Base-by-base conservation (phyloP, 345 rosid genomes). In the Euphorbia tirucalli region DNA sequence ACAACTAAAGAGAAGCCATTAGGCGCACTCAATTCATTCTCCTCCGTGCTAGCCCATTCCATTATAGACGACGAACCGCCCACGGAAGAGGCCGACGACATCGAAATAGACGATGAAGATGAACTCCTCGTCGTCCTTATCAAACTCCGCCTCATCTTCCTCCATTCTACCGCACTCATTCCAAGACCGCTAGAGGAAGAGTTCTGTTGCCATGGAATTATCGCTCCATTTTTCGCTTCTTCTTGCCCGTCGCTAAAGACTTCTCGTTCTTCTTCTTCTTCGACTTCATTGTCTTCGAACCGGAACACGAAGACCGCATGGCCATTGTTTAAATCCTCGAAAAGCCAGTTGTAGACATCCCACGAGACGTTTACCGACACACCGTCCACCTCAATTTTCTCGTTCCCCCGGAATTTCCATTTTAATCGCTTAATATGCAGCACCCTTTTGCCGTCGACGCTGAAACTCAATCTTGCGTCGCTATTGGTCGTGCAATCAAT, bases 391-490 rank as follows among this genome's bases (percentile, higher is more conserved):
- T 86, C 96, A 15, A 89, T 82, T 73, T 79, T 85, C 82, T 92
- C 99, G 41, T 84, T 95, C 18, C 99, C 99, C 44, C 99, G 75
- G 30, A 95, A 95, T 78, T 95, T 95, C 99, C 99, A 95, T 80
- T 87, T 87, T 43, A 95, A 71, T 28, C 90, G 69, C 81, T 92
- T 95, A 19, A 95, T 80, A 76, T 77, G 85, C 75, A 95, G 70
- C 16, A 95, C 97, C 79, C 66, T 84, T 39, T 74, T 57, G 65
- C 75, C 66, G 55, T 95, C 98, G 5, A 95, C 83, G 66, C 80
- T 75, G 44, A 95, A 82, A 57, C 83, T 78, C 44, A 95, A 85
- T 79, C 70, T 85, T 8, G 88, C 93, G 28, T 90, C 96, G 30
- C 79, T 87, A 56, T 83, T 84, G 11, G 78, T 79, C 1, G 81